These are phyloP conservation scores for Lathyrus sativus DNA, from an alignment of 306 rosid species.

Conservation along the genomic window DNA sequence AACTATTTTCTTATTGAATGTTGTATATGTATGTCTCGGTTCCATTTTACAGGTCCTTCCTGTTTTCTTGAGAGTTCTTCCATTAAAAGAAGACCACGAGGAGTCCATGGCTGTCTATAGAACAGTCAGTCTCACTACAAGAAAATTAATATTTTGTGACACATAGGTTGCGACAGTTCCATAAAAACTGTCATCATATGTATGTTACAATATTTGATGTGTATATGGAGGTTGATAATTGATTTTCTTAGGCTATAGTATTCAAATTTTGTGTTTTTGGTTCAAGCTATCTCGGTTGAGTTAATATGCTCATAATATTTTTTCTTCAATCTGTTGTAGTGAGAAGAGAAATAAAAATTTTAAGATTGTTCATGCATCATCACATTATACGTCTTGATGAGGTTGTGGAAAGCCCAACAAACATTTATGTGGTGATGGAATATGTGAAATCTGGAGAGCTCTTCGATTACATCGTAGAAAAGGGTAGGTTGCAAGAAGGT, in stretches of 20 bases:
- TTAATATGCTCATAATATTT: conserved; percentile 8
- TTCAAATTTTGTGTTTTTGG: conserved; percentile 21
- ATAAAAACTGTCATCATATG: too few species aligned
- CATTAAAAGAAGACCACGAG: conserved; percentile 92
- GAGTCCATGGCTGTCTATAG: conserved; percentile 92
- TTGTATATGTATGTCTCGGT: conserved; percentile 26
- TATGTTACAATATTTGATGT: not conserved
- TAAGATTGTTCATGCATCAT: conserved; percentile 94
- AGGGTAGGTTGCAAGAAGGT: conserved; percentile 92
- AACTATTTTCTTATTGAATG: conserved; percentile 14
- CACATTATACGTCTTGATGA: conserved; percentile 87
- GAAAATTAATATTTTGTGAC: too few species aligned
- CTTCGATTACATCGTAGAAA: conserved; percentile 88
- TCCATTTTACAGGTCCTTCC: conserved; percentile 82
- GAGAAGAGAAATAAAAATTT: conserved; percentile 83
- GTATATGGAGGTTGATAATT: conserved; percentile 16
- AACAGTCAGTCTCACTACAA: too few species aligned
- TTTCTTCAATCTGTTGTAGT: conserved; percentile 56
- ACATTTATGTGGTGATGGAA: conserved; percentile 86
- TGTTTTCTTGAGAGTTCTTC: conserved; percentile 84
- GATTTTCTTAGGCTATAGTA: conserved; percentile 13
- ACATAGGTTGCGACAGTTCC: too few species aligned
- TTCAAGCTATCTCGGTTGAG: conserved; percentile 2
- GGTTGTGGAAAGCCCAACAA: conserved; percentile 82
- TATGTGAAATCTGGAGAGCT: conserved; percentile 90